Conservation (phyloP, 2,329 filamentous ascomycete genomes). For the Neopestalotiopsis sp. region DNA sequence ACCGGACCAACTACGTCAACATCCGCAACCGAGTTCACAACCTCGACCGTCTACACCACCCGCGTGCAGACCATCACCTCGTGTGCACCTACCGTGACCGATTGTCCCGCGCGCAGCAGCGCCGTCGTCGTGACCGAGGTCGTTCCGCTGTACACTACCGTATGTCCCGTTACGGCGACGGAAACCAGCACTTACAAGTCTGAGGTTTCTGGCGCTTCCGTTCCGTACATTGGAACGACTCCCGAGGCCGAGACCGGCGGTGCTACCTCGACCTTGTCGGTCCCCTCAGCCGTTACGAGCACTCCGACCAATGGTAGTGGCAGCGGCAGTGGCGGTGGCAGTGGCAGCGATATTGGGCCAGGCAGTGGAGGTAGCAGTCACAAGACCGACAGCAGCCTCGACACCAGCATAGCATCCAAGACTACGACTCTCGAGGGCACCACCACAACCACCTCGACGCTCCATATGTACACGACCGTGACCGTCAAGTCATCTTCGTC, state of each 20-base stretch:
- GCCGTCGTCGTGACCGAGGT: constrained; percentile 44
- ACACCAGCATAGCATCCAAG: neutral
- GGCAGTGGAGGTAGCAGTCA: too few relatives aligned
- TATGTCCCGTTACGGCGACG: constrained; percentile 48
- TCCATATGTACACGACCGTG: neutral
- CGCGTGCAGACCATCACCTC: constrained; percentile 40
- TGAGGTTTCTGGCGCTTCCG: neutral
- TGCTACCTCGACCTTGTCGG: neutral
- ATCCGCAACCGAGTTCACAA: constrained; percentile 24
- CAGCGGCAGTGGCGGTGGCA: neutral
- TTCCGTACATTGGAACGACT: constrained; percentile 21
- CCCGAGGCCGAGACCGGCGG: constrained; percentile 34
- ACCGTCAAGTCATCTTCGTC: neutral
- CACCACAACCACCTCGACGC: constrained; percentile 8
- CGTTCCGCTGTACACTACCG: constrained; percentile 50
- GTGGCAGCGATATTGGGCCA: neutral
- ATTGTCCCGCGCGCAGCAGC: constrained; percentile 47
- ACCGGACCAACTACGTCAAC: neutral
- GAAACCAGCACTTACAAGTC: neutral
- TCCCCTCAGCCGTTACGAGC: constrained; percentile 22
- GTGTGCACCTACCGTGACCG: constrained; percentile 38
- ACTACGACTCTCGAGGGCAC: neutral
- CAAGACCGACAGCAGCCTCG: neutral
- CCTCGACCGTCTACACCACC: constrained; percentile 39
- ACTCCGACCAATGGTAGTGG: neutral